Base-by-base conservation (phyloP, 1,139 yeast genomes). In the Saccharomyces hybrid region DNA sequence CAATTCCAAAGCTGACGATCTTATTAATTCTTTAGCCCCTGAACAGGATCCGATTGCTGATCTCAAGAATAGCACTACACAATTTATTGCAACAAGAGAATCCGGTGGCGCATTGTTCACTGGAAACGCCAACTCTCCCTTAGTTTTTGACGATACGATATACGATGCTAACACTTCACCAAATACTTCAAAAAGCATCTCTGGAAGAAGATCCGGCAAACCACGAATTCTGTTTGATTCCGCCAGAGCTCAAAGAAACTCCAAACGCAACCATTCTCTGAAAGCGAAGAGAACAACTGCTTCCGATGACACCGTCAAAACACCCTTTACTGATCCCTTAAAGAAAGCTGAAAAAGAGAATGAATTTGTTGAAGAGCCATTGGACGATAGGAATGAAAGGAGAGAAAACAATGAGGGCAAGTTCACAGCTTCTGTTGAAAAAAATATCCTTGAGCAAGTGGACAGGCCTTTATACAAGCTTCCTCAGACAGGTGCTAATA, bases 401-500 rank as follows among this genome's bases (percentile, higher is more conserved):
- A n/a, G 19, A 16, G 19, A 27, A 14, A 41, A 14, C n/a, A 38
- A n/a, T 13, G 41, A 48, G 25, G 34, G 25, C 3, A 19, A 11
- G 5, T 14, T 5, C 9, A 13, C 38, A 6, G 25, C 25, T 5
- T 44, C 14, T 16, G 41, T 51, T 14, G 54, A 55, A 44, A 41
- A 32, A 1, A 58, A 55, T 42, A 58, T 67, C 13, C 49, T 64
- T 26, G 60, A 60, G 29, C 64, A 65, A 47, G 60, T 65, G 49
- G 59, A 64, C 16, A 62, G 61, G 23, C 70, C 70, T 7, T 56
- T 66, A 29, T 66, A 60, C 48, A 54, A 57, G 13, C 49, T 64
- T 5, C 55, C 63, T n/a, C 60, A 56, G 46, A 58, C 52, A 53
- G 58, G 53, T 19, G 41, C 6, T 32, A 28, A 31, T 29, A 47